Percentiles rank a stretch among this genome's conserved stretches.
Conservation (phyloP, 1,139 yeast genomes). For the Sugiyamaella sp. region DNA sequence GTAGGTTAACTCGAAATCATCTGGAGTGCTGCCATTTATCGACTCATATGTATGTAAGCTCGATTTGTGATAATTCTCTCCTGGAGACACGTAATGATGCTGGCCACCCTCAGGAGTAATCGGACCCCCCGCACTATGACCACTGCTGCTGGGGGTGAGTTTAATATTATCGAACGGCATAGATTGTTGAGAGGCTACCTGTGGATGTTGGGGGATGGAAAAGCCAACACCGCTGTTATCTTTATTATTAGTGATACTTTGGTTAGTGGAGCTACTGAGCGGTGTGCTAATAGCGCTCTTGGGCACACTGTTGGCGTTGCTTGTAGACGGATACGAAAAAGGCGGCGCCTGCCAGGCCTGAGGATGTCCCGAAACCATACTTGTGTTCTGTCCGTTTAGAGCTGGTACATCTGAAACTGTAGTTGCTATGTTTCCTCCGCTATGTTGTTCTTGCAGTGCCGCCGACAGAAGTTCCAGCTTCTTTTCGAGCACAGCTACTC, state of each 20-base stretch:
- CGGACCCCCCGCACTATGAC: conserved; percentile 14
- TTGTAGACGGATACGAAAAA: neutral
- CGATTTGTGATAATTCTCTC: neutral
- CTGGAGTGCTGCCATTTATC: conserved; percentile 29
- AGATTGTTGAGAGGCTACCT: neutral
- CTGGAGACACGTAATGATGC: conserved; percentile 10
- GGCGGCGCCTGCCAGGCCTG: neutral
- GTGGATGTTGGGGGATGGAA: neutral
- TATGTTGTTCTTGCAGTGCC: conserved; percentile 22
- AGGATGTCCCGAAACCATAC: neutral
- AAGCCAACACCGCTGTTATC: neutral
- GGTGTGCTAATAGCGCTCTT: conserved; percentile 7
- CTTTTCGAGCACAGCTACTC: conserved; percentile 44
- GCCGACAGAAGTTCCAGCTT: conserved; percentile 40
- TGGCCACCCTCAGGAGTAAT: conserved; percentile 15
- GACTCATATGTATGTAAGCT: conserved; percentile 22
- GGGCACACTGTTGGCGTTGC: neutral
- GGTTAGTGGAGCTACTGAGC: neutral
- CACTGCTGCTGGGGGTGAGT: neutral
- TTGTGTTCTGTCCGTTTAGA: neutral
- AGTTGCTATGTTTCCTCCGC: conserved; percentile 19
- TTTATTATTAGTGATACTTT: conserved; percentile 2
- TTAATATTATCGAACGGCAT: conserved; percentile 1
- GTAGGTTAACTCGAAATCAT: conserved; percentile 25
- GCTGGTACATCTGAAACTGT: neutral